Evolutionary conservation across 352 stramenopile genomes (phyloP), one percentile per base, ranked within the genome.

Genomic region (Elongisporangium senticosum): DNA sequence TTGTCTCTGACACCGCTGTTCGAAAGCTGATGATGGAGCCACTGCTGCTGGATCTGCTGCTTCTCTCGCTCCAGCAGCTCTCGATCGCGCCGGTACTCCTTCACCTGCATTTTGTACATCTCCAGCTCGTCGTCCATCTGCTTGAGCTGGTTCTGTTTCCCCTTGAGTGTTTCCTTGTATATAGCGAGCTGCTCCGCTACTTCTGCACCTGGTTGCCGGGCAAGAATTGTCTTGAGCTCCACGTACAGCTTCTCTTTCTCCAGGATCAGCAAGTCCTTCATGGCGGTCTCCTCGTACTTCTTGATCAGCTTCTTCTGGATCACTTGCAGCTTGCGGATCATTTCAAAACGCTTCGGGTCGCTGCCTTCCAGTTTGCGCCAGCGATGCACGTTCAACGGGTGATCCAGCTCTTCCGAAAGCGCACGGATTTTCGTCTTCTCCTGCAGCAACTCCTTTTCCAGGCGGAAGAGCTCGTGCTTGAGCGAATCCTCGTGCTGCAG

Each of bases 71-170:
- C 80, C 8, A 93, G 67, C 55, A 76, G 65, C 51, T 74, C 67
- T 47, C 86, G 62, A 8, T 95, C 83, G 55, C 75, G 71, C 1
- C 82, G 75, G 62, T 93, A 95, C 51, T 88, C 79, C 49, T 87
- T 78, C 21, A 96, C 87, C 60, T 97, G 86, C 68, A 95, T 83
- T 66, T 97, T 96, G 74, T 97, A 98, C 83, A 98, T 93, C 19
- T 81, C 72, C 24, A 97, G 81, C 62, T 98, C 90, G n/a, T 86
- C 71, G 40, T 96, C 86, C 85, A 98, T 97, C 24, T 82, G 61
- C 56, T 77, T 79, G 72, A 90, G 87, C 62, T 91, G 82, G 21
- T 65, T 71, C 33, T 81, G 64, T 58, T 96, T 97, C 22, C 86
- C 72, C 59, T 96, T 96, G 39, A 98, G 69, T 1, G 86, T 97